Evolutionary conservation across 2,329 filamentous ascomycete species (phyloP), one percentile per base, ranked within the genome.

Genomic region (Neoscytalidium dimidiatum): DNA sequence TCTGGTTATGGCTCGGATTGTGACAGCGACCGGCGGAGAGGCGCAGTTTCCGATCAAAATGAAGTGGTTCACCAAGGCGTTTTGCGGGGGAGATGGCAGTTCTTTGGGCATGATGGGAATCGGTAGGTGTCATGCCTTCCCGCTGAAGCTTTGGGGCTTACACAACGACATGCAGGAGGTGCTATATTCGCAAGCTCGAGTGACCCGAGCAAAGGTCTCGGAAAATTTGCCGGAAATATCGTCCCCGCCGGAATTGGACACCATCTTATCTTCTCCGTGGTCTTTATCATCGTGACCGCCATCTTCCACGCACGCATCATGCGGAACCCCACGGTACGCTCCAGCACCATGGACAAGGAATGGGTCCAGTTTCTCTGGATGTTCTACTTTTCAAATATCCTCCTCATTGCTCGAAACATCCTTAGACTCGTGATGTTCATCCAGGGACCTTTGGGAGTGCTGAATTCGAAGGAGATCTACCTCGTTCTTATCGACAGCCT

Each of bases 181-280:
- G 43, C 43, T 21, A 7, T 46, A 6, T 26, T 21, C 43, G 21
- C 43, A 8, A 23, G 43, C n/a, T 46, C 43, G n/a, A 46, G 43
- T 23, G 43, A 46, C 13, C 43, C 43, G n/a, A 46, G 5, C 43
- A 46, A 46, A 3, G 43, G 43, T 6, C 5, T 46, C 13, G 43
- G n/a, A 3, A 13, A 7, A 5, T 46, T 46, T 13, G 43, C n/a
- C 43, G 21, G 6, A 6, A 46, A 46, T 14, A 46, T 46, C 7
- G 43, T 46, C 21, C 21, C n/a, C 7, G 43, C 43, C 3, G 43
- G 43, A 5, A 21, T 46, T 19, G 43, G 43, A 7, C 43, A 46
- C n/a, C 43, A 46, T 19, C 21, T 46, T 17, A 46, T 78, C 62
- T 82, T 83, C 69, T 85, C 85, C 70, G 73, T 78, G 11, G 77